Evolutionary conservation across 768 basidiomycete genomes (phyloP).

Genomic region (Rhizopogon salebrosus): DNA sequence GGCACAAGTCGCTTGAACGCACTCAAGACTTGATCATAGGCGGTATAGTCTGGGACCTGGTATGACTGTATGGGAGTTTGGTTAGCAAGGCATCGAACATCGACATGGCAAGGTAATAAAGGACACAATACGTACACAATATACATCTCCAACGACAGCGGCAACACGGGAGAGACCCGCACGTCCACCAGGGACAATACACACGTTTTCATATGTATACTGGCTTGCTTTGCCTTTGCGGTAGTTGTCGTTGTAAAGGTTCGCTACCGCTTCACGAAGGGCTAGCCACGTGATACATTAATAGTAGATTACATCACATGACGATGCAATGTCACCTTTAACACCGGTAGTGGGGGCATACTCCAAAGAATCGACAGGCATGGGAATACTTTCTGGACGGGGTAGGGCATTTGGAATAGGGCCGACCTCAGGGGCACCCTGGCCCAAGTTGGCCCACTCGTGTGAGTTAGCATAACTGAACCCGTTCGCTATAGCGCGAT

Average conservation of each 20-base stretch:
- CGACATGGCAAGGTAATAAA: background rate
- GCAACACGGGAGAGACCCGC: constrained; percentile 87
- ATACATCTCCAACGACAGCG: constrained; percentile 88
- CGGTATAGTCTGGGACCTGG: constrained; percentile 90
- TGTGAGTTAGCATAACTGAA: constrained; percentile 75
- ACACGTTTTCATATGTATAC: constrained; percentile 90
- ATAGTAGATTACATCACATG: background rate
- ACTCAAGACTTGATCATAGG: constrained; percentile 77
- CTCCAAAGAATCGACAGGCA: constrained; percentile 72
- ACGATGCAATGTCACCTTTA: constrained; percentile 44
- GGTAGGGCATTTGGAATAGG: constrained; percentile 70
- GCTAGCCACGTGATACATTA: constrained; percentile 31
- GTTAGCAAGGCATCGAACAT: background rate
- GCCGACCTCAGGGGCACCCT: constrained; percentile 88
- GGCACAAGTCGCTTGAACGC: constrained; percentile 89
- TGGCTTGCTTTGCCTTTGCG: constrained; percentile 75
- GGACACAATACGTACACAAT: constrained; percentile 45
- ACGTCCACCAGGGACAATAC: constrained; percentile 92
- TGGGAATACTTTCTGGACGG: constrained; percentile 58
- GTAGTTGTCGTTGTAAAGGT: constrained; percentile 85
- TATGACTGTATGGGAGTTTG: constrained; percentile 50
- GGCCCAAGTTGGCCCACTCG: constrained; percentile 88
- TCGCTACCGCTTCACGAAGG: constrained; percentile 85
- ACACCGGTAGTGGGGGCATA: constrained; percentile 94
- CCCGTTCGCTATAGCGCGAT: constrained; percentile 93